Base-by-base conservation (phyloP, 129 eudicot genomes). In the Kitagawia praeruptora region DNA sequence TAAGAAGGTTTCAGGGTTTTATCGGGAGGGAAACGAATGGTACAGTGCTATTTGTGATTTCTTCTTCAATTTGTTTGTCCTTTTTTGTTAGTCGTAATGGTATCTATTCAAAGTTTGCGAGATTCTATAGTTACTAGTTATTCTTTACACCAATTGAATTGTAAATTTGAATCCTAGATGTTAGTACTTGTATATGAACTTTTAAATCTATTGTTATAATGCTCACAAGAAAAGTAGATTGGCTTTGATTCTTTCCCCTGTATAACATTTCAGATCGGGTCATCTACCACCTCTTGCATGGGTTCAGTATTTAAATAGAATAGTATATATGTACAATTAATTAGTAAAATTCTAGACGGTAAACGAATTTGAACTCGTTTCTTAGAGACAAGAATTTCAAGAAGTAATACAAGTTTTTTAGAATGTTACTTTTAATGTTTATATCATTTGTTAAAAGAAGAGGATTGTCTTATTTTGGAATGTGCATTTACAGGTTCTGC, bases 11-110 rank as follows among this genome's bases (percentile, higher is more conserved):
- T 56, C 71, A 18, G 80, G 74, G 42, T 61, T 77, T 64, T 63
- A 77, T 64, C 74, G 80, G n/a, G 56, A 61, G 51, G 80, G 80
- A 25, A 27, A 77, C 31, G 80, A 77, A 70, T 77, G 80, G 80
- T 77, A 77, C 40, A n/a, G 34, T 40, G 15, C 9, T 46, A 8
- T 74, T 47, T 46, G 4, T 74, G 18, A 23, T 46, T 11, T 9
- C 19, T 46, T 45, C 15, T 74, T 25, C 3, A 27, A 14, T 10
- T 14, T 8, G 41, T 38, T 77, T 18, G 0, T 76, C 21, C 2
- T 16, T 42, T 70, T 40, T 63, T 42, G 38, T 77, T 31, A 21
- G 37, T 38, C 6, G 58, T 51, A 16, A 34, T 8, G 4, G 31
- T 34, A 4, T 48, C 19, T 49, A 5, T 76, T 48, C 18, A 34